Percentiles rank a stretch among this genome's conserved stretches.
phyloP scores from a whole-genome alignment of 169 alveolate species.

The Neospora caninum region DNA sequence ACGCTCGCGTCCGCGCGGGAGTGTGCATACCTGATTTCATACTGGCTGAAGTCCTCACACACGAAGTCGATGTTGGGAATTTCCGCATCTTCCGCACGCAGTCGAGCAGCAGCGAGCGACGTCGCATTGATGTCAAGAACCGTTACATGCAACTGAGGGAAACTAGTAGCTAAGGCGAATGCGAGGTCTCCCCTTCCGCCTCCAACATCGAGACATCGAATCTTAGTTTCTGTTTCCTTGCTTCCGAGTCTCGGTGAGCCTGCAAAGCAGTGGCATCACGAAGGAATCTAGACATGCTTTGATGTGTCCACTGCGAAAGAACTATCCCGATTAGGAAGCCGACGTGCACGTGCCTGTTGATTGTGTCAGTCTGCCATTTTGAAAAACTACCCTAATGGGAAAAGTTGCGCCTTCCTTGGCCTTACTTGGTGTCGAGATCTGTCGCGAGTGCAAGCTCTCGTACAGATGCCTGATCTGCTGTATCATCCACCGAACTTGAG shows the following conservation, averaged over 20 bases:
- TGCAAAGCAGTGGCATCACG: not conserved
- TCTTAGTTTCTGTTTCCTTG: not conserved
- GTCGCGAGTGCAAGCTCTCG: not conserved
- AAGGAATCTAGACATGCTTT: too few relatives aligned
- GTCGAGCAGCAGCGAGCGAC: constrained; percentile 19
- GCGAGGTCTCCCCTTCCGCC: constrained; percentile 20
- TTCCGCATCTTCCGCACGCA: not conserved
- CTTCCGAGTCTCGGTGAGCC: not conserved
- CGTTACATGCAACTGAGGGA: not conserved
- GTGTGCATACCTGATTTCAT: not conserved
- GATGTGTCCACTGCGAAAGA: too few relatives aligned
- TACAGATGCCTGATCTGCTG: not conserved
- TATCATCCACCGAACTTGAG: constrained; percentile 16
- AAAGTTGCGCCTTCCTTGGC: not conserved
- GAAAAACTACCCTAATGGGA: not conserved
- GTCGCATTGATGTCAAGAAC: constrained; percentile 7
- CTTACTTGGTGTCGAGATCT: not conserved
- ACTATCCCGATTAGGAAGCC: not conserved
- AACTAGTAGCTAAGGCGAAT: not conserved
- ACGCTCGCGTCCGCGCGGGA: not conserved
- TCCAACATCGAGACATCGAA: constrained; percentile 1
- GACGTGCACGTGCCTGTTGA: not conserved
- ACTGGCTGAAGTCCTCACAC: not conserved
- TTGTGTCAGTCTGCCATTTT: not conserved
- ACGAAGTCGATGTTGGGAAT: not conserved